Evolutionary conservation across 306 rosid genomes (phyloP).

Genomic region (Prunus dulcis): DNA sequence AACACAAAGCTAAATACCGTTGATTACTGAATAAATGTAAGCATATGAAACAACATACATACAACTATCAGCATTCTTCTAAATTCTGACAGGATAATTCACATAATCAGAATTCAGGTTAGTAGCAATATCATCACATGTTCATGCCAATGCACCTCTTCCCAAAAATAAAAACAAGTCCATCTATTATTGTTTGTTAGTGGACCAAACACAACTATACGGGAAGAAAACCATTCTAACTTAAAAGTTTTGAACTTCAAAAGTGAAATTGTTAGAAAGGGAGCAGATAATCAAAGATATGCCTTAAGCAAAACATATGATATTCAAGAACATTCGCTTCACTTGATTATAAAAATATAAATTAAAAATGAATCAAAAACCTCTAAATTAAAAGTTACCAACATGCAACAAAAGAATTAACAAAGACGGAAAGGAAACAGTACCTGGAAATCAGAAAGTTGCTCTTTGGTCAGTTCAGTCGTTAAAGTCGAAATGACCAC

Average conservation of each 20-base stretch:
- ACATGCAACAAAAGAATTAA: not conserved
- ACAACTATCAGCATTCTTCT: not conserved
- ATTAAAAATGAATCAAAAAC: not conserved
- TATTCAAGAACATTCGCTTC: not conserved
- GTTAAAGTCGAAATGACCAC: conserved; percentile 12
- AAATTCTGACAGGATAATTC: not conserved
- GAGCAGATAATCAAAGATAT: not conserved
- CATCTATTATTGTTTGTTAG: not conserved
- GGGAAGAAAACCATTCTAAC: not conserved
- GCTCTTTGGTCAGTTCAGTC: conserved; percentile 15
- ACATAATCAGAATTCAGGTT: not conserved
- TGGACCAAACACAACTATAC: not conserved
- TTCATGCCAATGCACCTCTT: not conserved
- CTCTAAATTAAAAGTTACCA: not conserved
- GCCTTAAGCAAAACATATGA: not conserved
- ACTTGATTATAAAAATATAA: not conserved
- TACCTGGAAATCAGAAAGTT: conserved; percentile 26
- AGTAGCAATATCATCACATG: not conserved
- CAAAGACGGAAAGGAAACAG: not conserved
- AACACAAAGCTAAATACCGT: not conserved
- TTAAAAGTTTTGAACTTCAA: not conserved
- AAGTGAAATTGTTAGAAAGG: not conserved
- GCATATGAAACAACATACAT: not conserved
- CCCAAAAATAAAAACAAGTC: not conserved
- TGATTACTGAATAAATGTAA: not conserved